Conservation (phyloP, 2,329 filamentous ascomycete genomes). For the Fusarium concolor region DNA sequence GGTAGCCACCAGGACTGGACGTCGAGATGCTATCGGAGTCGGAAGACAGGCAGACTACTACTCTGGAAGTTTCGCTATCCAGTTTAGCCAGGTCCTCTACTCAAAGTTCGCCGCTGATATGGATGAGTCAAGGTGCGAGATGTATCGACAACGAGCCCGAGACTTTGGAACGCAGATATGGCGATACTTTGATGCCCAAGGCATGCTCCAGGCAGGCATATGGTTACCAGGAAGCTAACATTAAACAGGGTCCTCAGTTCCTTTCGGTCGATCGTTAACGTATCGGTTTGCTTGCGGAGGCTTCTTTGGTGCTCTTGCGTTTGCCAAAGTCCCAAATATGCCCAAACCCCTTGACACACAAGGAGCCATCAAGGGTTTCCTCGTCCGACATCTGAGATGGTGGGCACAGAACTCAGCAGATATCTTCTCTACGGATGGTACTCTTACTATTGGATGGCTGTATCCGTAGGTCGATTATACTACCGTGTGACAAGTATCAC, state of each 20-base stretch:
- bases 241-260: constrained; percentile 59
- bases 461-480: constrained; percentile 44
- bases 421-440: constrained; percentile 62
- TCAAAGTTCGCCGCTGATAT: constrained; percentile 56
- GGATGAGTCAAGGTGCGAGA: constrained; percentile 53
- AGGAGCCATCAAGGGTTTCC: constrained; percentile 60
- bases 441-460: constrained; percentile 58
- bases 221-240: accelerated
- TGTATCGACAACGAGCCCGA: constrained; percentile 54
- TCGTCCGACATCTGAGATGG: constrained; percentile 63
- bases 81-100: constrained; percentile 63
- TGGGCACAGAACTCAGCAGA: constrained; percentile 56
- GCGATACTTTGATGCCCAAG: constrained; percentile 60
- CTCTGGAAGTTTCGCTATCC: constrained; percentile 65
- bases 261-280: constrained; percentile 63
- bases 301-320: constrained; percentile 60
- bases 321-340: constrained; percentile 55
- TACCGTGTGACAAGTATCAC: accelerated
- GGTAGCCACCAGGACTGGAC: constrained; percentile 17
- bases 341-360: constrained; percentile 52
- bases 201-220: constrained; percentile 41
- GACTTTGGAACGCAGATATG: constrained; percentile 58
- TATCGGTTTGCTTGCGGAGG: constrained; percentile 64
- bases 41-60: constrained; percentile 63
- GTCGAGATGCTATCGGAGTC: constrained; percentile 38